Conservation (phyloP, 768 basidiomycete species). For the Tulasnella sp. region DNA sequence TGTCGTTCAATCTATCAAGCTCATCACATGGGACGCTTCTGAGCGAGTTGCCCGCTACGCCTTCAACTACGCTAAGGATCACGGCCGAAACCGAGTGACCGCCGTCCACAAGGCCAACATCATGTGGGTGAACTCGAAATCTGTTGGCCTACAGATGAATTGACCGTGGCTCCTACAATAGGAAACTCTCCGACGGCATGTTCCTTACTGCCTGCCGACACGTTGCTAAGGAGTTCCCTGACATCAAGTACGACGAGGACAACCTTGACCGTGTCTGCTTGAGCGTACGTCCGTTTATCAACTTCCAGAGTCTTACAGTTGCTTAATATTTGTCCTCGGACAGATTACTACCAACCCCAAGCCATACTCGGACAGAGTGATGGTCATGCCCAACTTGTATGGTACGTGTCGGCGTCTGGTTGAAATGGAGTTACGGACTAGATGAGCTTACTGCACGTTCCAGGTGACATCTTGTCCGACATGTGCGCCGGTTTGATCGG, state of each 20-base stretch:
- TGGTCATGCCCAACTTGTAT: conserved; percentile 99
- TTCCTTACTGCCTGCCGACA: conserved; percentile 96
- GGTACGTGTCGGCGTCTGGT: conserved; percentile 39
- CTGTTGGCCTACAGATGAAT: not conserved
- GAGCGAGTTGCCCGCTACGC: conserved; percentile 98
- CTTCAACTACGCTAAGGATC: conserved; percentile 92
- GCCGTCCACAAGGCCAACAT: conserved; percentile 99
- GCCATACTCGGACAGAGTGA: conserved; percentile 93
- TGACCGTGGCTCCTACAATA: conserved; percentile 37
- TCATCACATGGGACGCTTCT: conserved; percentile 98
- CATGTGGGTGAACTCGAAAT: conserved; percentile 61
- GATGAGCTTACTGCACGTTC: conserved; percentile 26
- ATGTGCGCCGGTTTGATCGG: conserved; percentile 99
- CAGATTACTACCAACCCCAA: conserved; percentile 88
- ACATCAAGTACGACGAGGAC: conserved; percentile 92
- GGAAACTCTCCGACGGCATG: conserved; percentile 99
- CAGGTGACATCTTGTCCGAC: conserved; percentile 85
- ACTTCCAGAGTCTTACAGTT: too few relatives aligned
- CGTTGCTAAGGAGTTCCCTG: conserved; percentile 93
- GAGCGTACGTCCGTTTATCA: conserved; percentile 51
- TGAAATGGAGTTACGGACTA: not conserved
- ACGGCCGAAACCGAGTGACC: conserved; percentile 86
- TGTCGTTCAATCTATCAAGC: conserved; percentile 98
- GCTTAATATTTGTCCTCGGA: not conserved
- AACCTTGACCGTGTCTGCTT: conserved; percentile 94